phyloP scores from a whole-genome alignment of 495 filamentous ascomycete genomes.

The Pseudoneurospora amorphoporcata region DNA sequence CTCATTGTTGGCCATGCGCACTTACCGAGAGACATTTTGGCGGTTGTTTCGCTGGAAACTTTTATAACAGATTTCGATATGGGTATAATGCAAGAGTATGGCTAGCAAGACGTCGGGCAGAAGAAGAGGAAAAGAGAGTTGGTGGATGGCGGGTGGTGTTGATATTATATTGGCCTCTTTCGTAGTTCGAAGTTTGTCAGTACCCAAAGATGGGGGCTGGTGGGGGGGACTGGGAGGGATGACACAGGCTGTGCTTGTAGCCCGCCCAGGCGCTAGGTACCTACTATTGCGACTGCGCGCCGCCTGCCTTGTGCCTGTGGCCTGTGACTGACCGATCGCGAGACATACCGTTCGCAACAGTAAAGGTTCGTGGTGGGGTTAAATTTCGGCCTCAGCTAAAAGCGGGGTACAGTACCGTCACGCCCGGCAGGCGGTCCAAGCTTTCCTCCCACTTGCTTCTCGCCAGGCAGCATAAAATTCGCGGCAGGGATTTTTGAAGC shows the following conservation, averaged over 20 bases:
- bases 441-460: background rate
- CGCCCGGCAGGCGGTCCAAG: background rate
- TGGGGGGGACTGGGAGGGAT: background rate
- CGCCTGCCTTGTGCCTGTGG: background rate
- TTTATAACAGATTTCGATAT: background rate
- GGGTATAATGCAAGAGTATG: background rate
- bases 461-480: slow-evolving; percentile 1
- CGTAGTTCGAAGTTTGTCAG: slow-evolving; percentile 13
- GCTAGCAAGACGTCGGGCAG: background rate
- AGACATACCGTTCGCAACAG: background rate
- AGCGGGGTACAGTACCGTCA: background rate
- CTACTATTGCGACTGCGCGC: background rate
- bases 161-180: background rate
- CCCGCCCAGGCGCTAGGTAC: background rate
- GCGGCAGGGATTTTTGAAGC: background rate
- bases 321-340: background rate
- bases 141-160: slow-evolving; percentile 2
- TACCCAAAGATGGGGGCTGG: slow-evolving; percentile 11
- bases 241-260: background rate
- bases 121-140: background rate
- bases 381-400: slow-evolving; percentile 12
- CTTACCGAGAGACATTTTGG: background rate
- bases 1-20: background rate
- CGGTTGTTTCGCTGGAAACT: slow-evolving; percentile 2
- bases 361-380: slow-evolving; percentile 10